Conservation (phyloP, 495 filamentous ascomycete species). For the Xylaria intraflava region DNA sequence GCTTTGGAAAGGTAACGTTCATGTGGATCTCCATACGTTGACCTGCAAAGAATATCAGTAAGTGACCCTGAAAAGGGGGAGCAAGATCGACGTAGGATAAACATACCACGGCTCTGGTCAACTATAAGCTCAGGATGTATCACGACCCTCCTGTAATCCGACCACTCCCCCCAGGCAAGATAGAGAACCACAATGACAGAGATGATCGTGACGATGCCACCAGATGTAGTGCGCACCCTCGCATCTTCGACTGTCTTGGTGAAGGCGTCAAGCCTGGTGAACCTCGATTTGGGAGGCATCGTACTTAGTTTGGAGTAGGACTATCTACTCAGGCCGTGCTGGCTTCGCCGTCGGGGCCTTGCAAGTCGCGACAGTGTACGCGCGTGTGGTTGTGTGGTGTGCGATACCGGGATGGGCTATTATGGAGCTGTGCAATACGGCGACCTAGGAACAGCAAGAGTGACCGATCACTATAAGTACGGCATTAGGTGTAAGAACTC, state of each 20-base stretch:
- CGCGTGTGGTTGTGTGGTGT: not conserved
- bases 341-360: not conserved
- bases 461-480: slow-evolving; percentile 7
- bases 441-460: not conserved
- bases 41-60: slow-evolving; percentile 40
- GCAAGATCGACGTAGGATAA: slow-evolving; percentile 1
- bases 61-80: slow-evolving; percentile 2
- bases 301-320: slow-evolving; percentile 7
- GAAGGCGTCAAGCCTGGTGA: slow-evolving; percentile 95
- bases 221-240: slow-evolving; percentile 91
- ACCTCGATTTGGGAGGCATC: slow-evolving; percentile 70
- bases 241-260: slow-evolving; percentile 99
- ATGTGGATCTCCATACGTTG: slow-evolving; percentile 98
- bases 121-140: slow-evolving; percentile 91
- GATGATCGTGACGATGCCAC: slow-evolving; percentile 87
- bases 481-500: slow-evolving; percentile 3
- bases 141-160: slow-evolving; percentile 78
- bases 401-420: not conserved
- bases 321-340: not conserved
- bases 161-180: slow-evolving; percentile 92
- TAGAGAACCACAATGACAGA: slow-evolving; percentile 81
- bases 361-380: not conserved
- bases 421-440: not conserved
- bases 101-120: slow-evolving; percentile 86
- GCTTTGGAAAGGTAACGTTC: slow-evolving; percentile 90